Base-by-base conservation (phyloP, 495 filamentous ascomycete species). In the Annulohypoxylon nitens region DNA sequence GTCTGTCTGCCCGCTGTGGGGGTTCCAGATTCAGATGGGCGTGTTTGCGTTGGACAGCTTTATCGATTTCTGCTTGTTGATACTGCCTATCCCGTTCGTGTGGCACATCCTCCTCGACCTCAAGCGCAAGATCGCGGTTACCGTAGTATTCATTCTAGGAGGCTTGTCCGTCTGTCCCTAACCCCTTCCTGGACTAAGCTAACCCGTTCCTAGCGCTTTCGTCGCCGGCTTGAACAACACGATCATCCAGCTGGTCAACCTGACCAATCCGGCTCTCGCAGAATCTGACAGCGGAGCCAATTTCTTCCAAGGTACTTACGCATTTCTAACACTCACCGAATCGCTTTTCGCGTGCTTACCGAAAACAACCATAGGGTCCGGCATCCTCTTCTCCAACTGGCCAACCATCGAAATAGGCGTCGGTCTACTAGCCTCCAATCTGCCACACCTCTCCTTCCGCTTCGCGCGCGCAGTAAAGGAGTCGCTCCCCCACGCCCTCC, bases 371-470 rank as follows among this genome's bases (percentile, higher is more conserved):
- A 11, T 12, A 33, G 53, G 33, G 8, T 57, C 51, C 12, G 18
- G 20, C 9, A 20, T 51, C 20, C 48, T 65, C 4, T 55, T 65
- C 37, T 65, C 36, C 12, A 65, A 65, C 37, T 65, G 62, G 62
- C 62, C 62, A 0, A 43, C 62, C 16, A 65, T 65, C 18, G 62
- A 65, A 50, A 55, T 65, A 10, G 62, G 62, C 16, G 62, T 65
- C 48, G 62, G 62, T 6, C 36, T 65, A 3, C 62, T 65, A 5
- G 50, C 62, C 6, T 65, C 62, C 20, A 65, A 65, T 14, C 62
- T 65, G 1, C 50, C 50, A n/a, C 62, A 65, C 23, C 62, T 65
- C 36, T 65, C 62, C 48, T 65, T 65, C 36, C 50, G 62, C 36
- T 23, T 65, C 50, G 62, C 10, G 12, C 62, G 50, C 23, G 50